Percentiles rank a stretch among this genome's conserved stretches.
Conservation (phyloP, 2,329 filamentous ascomycete genomes). For the Rosellinia necatrix region DNA sequence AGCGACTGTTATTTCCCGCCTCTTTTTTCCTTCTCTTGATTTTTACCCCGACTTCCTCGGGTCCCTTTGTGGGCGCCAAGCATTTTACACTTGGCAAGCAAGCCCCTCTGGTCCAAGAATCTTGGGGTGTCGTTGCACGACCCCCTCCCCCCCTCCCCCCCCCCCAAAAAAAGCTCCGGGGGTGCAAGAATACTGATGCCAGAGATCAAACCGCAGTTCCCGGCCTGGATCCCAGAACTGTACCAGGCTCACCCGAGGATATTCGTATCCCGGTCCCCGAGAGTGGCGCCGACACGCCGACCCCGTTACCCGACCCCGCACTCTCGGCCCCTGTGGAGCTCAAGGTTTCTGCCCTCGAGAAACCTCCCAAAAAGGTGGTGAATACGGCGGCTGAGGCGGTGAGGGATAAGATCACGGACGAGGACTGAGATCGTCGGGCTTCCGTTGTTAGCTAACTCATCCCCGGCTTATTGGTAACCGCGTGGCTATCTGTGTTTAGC, state of each 20-base stretch:
- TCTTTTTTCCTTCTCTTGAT: too few species aligned
- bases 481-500: not conserved
- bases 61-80: too few species aligned
- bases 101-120: not conserved
- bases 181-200: constrained; percentile 5
- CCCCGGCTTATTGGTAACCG: not conserved
- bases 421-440: constrained; percentile 32
- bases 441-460: not conserved
- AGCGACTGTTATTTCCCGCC: not conserved
- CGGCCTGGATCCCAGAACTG: constrained; percentile 64
- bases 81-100: not conserved
- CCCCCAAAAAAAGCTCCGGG: not conserved
- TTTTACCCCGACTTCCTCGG: too few species aligned
- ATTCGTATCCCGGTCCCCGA: constrained; percentile 75
- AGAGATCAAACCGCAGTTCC: constrained; percentile 54
- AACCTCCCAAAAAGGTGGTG: constrained; percentile 38
- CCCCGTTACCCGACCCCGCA: constrained; percentile 52
- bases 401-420: constrained; percentile 41
- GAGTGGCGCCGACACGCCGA: constrained; percentile 46
- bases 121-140: not conserved
- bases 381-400: constrained; percentile 40
- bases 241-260: constrained; percentile 80
- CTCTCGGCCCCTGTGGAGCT: constrained; percentile 53
- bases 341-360: constrained; percentile 35
- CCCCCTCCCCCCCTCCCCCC: not conserved